phyloP scores from a whole-genome alignment of 371 early-diverging fungal species.

The Actinomortierella wolfii region DNA sequence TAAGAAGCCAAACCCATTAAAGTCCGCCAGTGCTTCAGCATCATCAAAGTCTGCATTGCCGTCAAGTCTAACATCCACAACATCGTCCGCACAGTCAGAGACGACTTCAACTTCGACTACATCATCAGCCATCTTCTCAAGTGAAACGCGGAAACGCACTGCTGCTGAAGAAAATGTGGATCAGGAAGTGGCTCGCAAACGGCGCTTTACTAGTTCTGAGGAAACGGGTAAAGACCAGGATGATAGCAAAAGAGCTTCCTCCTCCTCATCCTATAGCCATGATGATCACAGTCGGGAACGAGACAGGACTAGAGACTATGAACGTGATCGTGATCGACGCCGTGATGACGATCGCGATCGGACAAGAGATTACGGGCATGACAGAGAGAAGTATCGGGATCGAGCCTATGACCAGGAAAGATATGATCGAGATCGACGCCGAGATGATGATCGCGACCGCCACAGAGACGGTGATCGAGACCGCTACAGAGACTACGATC shows the following conservation, averaged over 20 bases:
- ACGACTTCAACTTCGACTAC: background rate
- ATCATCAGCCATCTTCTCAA: background rate
- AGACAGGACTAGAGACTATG: constrained; percentile 4
- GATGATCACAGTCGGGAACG: constrained; percentile 7
- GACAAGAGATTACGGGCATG: background rate
- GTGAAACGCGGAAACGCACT: constrained; percentile 44
- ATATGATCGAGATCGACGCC: constrained; percentile 5
- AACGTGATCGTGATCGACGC: constrained; percentile 10
- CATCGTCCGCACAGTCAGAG: constrained; percentile 1
- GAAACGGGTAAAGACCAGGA: background rate
- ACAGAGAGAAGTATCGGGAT: constrained; percentile 10
- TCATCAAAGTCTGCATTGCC: constrained; percentile 8
- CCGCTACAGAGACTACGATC: background rate
- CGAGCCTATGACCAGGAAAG: constrained; percentile 8
- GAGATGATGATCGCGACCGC: constrained; percentile 14
- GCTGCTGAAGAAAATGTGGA: constrained; percentile 58
- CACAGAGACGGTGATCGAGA: constrained; percentile 7
- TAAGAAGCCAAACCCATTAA: constrained; percentile 46
- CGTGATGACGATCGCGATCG: background rate
- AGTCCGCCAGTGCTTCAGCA: constrained; percentile 39
- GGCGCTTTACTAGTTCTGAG: constrained; percentile 15
- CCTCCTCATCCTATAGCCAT: constrained; percentile 7
- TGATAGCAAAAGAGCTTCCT: background rate
- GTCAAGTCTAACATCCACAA: constrained; percentile 1
- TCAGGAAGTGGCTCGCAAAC: constrained; percentile 51